Percentiles rank a stretch among this genome's conserved stretches.
Evolutionary conservation across 208 protist genomes (phyloP).

Genomic region (Polymyxa betae): DNA sequence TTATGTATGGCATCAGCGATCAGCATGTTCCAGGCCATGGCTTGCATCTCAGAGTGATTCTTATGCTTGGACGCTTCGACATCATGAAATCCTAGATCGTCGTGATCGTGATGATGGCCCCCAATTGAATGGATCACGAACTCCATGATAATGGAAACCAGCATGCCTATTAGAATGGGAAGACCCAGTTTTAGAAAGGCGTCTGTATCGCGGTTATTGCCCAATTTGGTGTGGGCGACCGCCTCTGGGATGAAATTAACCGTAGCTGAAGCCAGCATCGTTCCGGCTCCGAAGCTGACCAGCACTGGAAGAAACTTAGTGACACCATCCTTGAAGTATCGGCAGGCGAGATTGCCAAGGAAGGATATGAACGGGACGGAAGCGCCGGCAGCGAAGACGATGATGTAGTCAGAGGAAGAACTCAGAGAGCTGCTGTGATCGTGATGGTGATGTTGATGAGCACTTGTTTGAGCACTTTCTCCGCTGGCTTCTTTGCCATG

Average conservation of each 20-base stretch:
- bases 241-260: conserved; percentile 22
- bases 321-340: neutral
- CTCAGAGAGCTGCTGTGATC: too few relatives aligned
- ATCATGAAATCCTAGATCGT: neutral
- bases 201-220: neutral
- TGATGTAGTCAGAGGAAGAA: too few relatives aligned
- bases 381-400: neutral
- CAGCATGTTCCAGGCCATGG: conserved; percentile 43
- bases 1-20: neutral
- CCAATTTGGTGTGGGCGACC: neutral
- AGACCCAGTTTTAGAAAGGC: neutral
- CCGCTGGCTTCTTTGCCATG: too few relatives aligned
- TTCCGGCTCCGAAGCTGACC: conserved; percentile 46
- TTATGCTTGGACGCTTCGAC: neutral
- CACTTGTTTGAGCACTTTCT: too few relatives aligned
- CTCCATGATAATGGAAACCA: neutral
- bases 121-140: neutral
- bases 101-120: conserved; percentile 6
- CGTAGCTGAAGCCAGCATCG: neutral
- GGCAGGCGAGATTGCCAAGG: neutral
- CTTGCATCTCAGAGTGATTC: neutral
- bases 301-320: neutral
- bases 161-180: neutral
- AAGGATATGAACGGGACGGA: conserved; percentile 29
- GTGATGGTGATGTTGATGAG: too few relatives aligned